phyloP scores from a whole-genome alignment of 1,284 basidiomycete genomes.

The Termitomyces sp. region DNA sequence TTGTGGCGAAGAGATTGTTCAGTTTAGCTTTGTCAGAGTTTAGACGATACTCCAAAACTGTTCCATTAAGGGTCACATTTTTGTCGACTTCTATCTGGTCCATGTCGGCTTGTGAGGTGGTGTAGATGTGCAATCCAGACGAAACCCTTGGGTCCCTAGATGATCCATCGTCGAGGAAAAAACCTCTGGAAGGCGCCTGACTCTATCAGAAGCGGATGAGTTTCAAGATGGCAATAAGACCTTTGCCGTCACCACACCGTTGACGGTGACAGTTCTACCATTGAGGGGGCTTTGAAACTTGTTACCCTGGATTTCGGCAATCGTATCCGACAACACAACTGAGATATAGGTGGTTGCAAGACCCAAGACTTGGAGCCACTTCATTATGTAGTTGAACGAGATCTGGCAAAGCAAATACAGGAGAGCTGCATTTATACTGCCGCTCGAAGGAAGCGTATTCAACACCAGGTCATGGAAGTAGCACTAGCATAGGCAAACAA shows the following conservation, averaged over 20 bases:
- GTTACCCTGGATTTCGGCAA: conserved; percentile 52
- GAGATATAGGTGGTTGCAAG: conserved; percentile 24
- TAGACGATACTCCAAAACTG: conserved; percentile 48
- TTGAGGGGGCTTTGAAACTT: conserved; percentile 45
- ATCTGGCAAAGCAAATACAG: conserved; percentile 5
- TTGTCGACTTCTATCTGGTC: conserved; percentile 44
- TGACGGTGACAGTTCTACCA: conserved; percentile 43
- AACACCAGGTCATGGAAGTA: neutral
- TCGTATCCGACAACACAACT: conserved; percentile 27
- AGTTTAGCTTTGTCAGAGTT: conserved; percentile 28
- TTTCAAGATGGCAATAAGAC: conserved; percentile 13
- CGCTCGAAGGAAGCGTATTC: conserved; percentile 1
- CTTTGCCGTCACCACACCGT: conserved; percentile 52
- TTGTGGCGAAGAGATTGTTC: conserved; percentile 48
- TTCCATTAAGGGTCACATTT: conserved; percentile 40
- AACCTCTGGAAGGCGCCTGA: conserved; percentile 41
- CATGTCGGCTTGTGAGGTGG: conserved; percentile 33
- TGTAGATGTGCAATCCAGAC: conserved; percentile 50
- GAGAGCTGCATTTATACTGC: neutral
- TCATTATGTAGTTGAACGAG: conserved; percentile 22
- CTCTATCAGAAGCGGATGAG: neutral
- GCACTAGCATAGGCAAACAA: conserved; percentile 13
- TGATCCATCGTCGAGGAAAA: conserved; percentile 47
- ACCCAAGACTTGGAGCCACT: conserved; percentile 25
- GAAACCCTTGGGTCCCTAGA: conserved; percentile 43